Percentiles rank a stretch among this genome's conserved stretches.
Evolutionary conservation across 345 rosid genomes (phyloP).

Genomic region (Boechera stricta): DNA sequence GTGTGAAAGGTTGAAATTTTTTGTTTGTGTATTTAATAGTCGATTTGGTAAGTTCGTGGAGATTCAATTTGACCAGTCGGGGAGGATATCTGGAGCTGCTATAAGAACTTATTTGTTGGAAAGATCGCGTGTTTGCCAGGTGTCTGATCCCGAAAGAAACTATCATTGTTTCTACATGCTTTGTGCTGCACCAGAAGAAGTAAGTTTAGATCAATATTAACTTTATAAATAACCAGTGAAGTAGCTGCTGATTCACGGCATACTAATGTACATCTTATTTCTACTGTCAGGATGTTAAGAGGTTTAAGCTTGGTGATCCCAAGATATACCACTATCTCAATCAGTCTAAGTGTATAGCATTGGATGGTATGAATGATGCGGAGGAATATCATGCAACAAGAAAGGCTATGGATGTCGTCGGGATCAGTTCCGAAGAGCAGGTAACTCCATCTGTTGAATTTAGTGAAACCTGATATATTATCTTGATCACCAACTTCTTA

Average conservation of each 20-base stretch:
- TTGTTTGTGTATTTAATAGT: constrained; percentile 51
- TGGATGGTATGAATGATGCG: constrained; percentile 83
- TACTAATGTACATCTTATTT: constrained; percentile 5
- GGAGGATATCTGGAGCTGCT: constrained; percentile 99
- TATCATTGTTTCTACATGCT: constrained; percentile 99
- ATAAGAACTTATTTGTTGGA: constrained; percentile 95
- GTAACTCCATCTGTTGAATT: constrained; percentile 48
- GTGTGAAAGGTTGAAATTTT: constrained; percentile 18
- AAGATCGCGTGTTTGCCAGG: constrained; percentile 99
- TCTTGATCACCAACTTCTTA: constrained; percentile 3
- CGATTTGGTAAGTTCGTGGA: constrained; percentile 99
- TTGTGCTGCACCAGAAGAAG: constrained; percentile 97
- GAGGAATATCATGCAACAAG: constrained; percentile 85
- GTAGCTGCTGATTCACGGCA: neutral
- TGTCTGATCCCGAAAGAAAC: constrained; percentile 98
- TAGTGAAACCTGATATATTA: neutral
- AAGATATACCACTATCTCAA: constrained; percentile 91
- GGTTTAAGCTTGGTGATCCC: constrained; percentile 81
- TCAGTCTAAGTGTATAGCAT: constrained; percentile 86
- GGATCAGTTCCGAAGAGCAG: constrained; percentile 90
- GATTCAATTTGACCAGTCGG: constrained; percentile 86
- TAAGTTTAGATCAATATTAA: constrained; percentile 39
- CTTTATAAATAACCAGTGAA: neutral
- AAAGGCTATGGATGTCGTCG: constrained; percentile 96
- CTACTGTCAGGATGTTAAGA: constrained; percentile 70